phyloP scores from a whole-genome alignment of 2,329 filamentous ascomycete species.

The Cladosporium oxysporum region DNA sequence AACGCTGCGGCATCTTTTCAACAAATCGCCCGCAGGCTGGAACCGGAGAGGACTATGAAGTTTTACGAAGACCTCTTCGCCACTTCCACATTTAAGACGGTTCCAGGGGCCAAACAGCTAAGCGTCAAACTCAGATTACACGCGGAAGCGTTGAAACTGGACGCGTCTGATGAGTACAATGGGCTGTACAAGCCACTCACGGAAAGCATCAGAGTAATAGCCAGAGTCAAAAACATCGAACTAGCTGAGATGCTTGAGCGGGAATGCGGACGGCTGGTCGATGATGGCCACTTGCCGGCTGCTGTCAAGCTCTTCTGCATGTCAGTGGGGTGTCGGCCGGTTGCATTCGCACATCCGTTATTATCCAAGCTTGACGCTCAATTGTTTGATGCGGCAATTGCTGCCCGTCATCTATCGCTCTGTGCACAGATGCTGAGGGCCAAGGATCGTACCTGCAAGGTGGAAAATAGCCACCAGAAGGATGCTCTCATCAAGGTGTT shows the following conservation, averaged over 20 bases:
- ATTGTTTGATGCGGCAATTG: conserved; percentile 1
- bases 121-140: neutral
- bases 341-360: too few relatives aligned
- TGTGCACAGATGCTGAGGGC: conserved; percentile 8
- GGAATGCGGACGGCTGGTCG: neutral
- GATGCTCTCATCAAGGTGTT: conserved; percentile 4
- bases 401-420: neutral
- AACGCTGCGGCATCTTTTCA: neutral
- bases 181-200: neutral
- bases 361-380: neutral
- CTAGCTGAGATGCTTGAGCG: neutral
- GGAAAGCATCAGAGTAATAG: neutral
- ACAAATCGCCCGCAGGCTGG: neutral
- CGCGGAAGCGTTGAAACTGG: conserved; percentile 5
- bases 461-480: neutral
- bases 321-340: neutral
- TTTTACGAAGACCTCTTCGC: conserved; percentile 1
- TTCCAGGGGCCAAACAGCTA: neutral
- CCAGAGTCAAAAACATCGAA: neutral
- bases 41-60: neutral
- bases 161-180: neutral
- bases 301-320: conserved; percentile 10
- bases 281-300: neutral
- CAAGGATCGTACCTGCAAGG: neutral
- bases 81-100: neutral